Evolutionary conservation across 306 rosid species (phyloP), one percentile per base, ranked within the genome.

Genomic region (Ochetophila trinervis): DNA sequence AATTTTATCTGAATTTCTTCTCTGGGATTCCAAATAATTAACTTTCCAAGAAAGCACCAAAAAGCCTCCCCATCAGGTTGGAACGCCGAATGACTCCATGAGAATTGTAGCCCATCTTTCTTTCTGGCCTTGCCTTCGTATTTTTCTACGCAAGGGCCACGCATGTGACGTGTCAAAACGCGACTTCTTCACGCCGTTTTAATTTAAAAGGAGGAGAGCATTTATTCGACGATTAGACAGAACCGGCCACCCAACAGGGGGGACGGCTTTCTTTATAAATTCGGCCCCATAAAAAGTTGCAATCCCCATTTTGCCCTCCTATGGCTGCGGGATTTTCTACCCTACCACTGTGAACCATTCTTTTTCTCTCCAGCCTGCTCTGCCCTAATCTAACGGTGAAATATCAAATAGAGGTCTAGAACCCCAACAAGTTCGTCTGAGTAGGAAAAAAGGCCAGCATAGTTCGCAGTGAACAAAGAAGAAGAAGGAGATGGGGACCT

Each of bases 251-350:
- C 5, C 21, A 0, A 51, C 36, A 32, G n/a, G n/a, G n/a, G n/a
- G n/a, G n/a, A n/a, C n/a, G n/a, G n/a, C n/a, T n/a, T n/a, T n/a
- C n/a, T n/a, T n/a, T 12, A 63, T 55, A 55, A 67, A 1, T 67
- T 5, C 7, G 0, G 0, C 22, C 20, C 0, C 3, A 12, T 48
- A 4, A 8, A n/a, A 18, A 23, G 2, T 1, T 0, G 1, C 10
- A 70, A 73, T n/a, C 20, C 59, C 87, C 6, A 58, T 56, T 20
- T 36, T 79, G 12, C 74, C 79, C 83, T 79, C 60, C 18, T 18
- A 18, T 17, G 10, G 62, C 58, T 7, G 42, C 0, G 55, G 69
- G 68, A 58, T 74, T 20, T 77, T 62, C 66, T 37, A 42, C 64
- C 71, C 79, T 57, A 57, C 64, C 59, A 36, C 62, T 34, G n/a